A percentile compares a stretch with the other conserved stretches of the same genome.
phyloP scores from a whole-genome alignment of 441 rosid genomes.

The Jatropha multifida region DNA sequence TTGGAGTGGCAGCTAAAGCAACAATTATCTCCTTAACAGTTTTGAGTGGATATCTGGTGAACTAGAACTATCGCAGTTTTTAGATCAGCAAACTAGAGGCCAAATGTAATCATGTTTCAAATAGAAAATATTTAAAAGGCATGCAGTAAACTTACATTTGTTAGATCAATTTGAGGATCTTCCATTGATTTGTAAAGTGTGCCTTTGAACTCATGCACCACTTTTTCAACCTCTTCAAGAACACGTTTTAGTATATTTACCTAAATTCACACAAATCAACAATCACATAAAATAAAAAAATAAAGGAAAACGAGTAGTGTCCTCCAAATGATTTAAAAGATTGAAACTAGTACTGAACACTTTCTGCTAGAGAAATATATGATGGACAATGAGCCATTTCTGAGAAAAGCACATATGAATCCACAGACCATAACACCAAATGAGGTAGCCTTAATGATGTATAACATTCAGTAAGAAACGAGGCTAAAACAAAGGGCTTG shows the following conservation, averaged over 20 bases:
- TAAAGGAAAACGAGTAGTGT: constrained; percentile 10
- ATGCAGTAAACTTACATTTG: constrained; percentile 54
- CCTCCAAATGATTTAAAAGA: constrained; percentile 6
- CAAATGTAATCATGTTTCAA: background rate
- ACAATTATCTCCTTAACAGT: background rate
- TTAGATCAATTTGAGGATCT: constrained; percentile 89
- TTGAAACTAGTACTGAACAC: constrained; percentile 2
- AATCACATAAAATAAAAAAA: constrained; percentile 7
- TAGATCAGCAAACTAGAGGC: background rate
- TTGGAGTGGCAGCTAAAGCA: background rate
- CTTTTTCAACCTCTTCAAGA: constrained; percentile 97
- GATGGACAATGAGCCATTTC: background rate
- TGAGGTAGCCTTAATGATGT: background rate
- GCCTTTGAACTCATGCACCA: constrained; percentile 95
- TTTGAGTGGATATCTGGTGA: background rate
- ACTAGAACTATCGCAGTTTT: background rate
- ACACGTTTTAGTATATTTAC: constrained; percentile 94
- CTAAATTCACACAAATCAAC: constrained; percentile 44
- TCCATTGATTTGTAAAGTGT: constrained; percentile 94
- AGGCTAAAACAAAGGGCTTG: background rate
- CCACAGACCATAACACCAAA: background rate
- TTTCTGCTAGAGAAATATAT: background rate
- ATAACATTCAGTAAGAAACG: background rate
- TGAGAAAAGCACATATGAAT: background rate
- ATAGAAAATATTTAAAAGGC: constrained; percentile 8